Base-by-base conservation (phyloP, 1,284 basidiomycete species). In the Heterobasidion annosum region DNA sequence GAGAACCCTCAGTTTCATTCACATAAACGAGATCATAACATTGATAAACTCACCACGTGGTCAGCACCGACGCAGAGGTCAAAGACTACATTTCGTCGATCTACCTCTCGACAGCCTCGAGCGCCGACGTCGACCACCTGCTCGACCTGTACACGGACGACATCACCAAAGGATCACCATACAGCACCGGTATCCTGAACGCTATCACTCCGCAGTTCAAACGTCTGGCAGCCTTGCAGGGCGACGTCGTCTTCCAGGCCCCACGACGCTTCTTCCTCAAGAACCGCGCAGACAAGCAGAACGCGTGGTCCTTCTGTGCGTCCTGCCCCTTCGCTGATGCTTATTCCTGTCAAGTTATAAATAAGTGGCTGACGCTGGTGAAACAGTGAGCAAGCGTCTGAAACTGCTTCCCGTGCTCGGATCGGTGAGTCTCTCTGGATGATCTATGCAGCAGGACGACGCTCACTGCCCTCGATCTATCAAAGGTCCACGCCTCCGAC, bases 181-280 rank as follows among this genome's bases (percentile, higher is more conserved):
- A 73, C 57, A 67, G 69, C 52, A 82, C 81, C 0, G 72, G 77
- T 0, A 54, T 65, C 19, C 49, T 70, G 1, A 76, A 79, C 54
- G 69, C 66, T 0, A 53, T 82, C 8, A 72, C 75, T 0, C 74
- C 76, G 0, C 70, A 82, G 56, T 82, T 68, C 66, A 81, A 83
- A 63, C 68, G 81, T 19, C 59, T 82, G 1, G 73, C 81, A 8
- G 69, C 79, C 0, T 63, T 83, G 56, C 68, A 69, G 45, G 81
- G 79, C 0, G 82, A 83, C 56, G 63, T 69, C 0, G 67, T 75
- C 0, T 82, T 84, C 67, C 78, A 82, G 53, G 78, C 70, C 0
- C 76, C 78, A 2, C 68, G 80, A n/a, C 66, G 78, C 15, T 76
- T 76, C 64, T 71, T 83, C 58, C 59, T 82, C 13, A 60, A 77